Percentiles rank a stretch among this genome's conserved stretches.
Evolutionary conservation across 2,329 filamentous ascomycete species (phyloP).

Genomic region (Neurospora crassa): DNA sequence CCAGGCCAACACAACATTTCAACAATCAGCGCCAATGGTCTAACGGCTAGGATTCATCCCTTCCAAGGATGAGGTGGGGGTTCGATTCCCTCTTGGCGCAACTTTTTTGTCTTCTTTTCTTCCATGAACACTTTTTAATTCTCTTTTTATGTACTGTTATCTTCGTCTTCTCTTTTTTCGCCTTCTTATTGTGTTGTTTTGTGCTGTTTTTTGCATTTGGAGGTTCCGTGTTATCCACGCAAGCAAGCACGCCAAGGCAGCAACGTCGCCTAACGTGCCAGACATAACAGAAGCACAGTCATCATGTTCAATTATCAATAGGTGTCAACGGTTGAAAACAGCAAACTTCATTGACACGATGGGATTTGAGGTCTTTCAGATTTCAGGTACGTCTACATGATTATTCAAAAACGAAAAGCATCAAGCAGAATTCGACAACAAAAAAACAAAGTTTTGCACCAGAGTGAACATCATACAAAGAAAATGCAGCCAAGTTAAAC

Average conservation of each 20-base stretch:
- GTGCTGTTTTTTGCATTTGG: no score
- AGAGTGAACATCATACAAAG: background rate
- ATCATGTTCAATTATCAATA: no score
- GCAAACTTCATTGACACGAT: background rate
- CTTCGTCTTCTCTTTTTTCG: background rate
- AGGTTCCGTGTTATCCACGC: no score
- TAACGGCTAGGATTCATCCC: conserved; percentile 1
- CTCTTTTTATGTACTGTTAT: no score
- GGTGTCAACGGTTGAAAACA: no score
- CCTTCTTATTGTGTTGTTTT: no score
- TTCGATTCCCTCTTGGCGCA: background rate
- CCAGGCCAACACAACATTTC: background rate
- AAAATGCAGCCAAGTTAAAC: background rate
- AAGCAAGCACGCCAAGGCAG: no score
- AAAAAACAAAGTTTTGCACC: background rate
- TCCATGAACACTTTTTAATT: background rate
- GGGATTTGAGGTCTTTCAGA: no score
- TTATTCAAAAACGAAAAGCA: background rate
- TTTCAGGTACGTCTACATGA: no score
- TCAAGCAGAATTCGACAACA: background rate
- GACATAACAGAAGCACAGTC: no score
- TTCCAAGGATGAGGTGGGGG: background rate
- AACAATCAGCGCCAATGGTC: background rate
- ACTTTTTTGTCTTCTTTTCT: background rate
- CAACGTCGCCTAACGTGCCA: no score